Base-by-base conservation (phyloP, 140 eudicot species). In the Cichorium intybus region DNA sequence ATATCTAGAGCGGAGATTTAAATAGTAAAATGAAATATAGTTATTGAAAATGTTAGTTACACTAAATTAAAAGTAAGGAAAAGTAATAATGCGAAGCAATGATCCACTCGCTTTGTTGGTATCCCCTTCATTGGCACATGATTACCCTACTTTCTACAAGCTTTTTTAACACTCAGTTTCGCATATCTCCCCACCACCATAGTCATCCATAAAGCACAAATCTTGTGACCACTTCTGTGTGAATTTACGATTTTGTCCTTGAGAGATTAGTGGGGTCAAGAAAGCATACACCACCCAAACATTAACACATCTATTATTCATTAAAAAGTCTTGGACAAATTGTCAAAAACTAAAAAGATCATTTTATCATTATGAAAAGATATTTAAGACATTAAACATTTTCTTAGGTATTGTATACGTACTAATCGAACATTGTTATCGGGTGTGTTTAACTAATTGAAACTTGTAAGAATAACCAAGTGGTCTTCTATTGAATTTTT, bases 51-150 rank as follows among this genome's bases (percentile, higher is more conserved):
- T 23, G 7, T 8, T 4, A 15, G 15, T 43, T 3, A 43, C 5
- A 43, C 7, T 11, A 15, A 43, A 14, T 0, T 33, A 5, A 1
- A 1, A 68, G 7, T 23, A 11, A 2, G 26, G 10, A 54, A 26
- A 17, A 6, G 6, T 5, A 7, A 41, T 7, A 14, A 31, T 14
- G 2, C 17, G 7, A 21, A 70, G 37, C 48, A 33, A 48, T 15
- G 22, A 37, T 10, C 54, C 24, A 26, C 24, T 10, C 27, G 21
- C 21, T 57, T 39, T 41, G 24, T 37, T 10, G 60, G 15, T 18
- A 26, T 46, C 61, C 24, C 66, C 11, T 24, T 74, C 63, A 74
- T 74, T 58, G 74, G 79, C 79, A 33, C 62, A 74, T 66, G 69
- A 74, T 74, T 74, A 58, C 63, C 28, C 28, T 28, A 68, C 56